Base-by-base conservation (phyloP, 768 basidiomycete genomes). In the Collybia sp. region DNA sequence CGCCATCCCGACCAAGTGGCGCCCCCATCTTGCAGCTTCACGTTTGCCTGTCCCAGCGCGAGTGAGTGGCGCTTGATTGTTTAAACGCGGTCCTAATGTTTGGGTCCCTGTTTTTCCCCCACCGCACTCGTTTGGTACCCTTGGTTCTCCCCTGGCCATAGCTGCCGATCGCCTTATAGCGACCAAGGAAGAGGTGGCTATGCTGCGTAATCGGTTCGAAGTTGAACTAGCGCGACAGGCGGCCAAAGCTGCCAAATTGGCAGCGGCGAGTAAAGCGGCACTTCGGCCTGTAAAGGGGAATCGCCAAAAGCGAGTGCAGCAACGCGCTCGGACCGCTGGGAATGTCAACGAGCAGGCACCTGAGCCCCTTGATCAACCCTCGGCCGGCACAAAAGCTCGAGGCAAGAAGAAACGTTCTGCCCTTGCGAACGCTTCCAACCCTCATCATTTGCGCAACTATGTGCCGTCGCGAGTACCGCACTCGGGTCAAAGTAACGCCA, bases 401-500 rank as follows among this genome's bases (percentile, higher is more conserved):
- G 93, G 92, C 78, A 94, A 94, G 79, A 97, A 96, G 82, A 97
- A 96, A 69, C 79, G 92, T 41, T 85, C 86, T 41, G 86, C 86
- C 4, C 72, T 92, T 30, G 92, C 93, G 38, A 95, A 96, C 62
- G 92, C 91, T 38, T 88, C 89, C 43, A 96, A 98, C 60, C 93
- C 92, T 2, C 95, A 98, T 66, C 94, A 96, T 68, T 75, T 94
- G 47, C 77, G 87, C 59, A 97, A 97, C 70, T 98, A 93, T 67
- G 81, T 93, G 37, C 90, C 92, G 12, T 93, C 91, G 37, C 76
- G 90, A 12, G 67, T 91, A 43, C 84, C 90, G 3, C 62, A 73
- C 55, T 67, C 76, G 10, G 56, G 46, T 19, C 64, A 64, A 41
- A 56, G 61, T 39, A 68, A 61, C 58, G 47, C 64, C 19, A 62